A percentile compares a stretch with the other conserved stretches of the same genome.
These are phyloP conservation scores for Stipa capillata DNA, from an alignment of 176 grass and related monocot genomes.

Conservation along the genomic window DNA sequence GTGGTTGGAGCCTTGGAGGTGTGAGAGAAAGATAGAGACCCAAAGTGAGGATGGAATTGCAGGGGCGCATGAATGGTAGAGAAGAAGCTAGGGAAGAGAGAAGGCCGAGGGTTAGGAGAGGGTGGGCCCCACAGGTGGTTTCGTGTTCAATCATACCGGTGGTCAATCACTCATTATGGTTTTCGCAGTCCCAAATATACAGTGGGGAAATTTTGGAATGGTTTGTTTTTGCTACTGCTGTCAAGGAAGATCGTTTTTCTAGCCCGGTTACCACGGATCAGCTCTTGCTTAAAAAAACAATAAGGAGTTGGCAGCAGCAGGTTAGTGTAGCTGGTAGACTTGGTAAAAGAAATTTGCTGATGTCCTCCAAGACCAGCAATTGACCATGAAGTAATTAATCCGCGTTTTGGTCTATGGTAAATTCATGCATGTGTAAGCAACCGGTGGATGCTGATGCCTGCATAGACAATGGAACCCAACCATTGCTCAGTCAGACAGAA, in stretches of 20 bases:
- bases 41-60: no score
- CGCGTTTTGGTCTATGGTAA: background rate
- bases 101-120: no score
- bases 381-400: background rate
- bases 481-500: background rate
- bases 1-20: no score
- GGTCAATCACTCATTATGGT: no score
- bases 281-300: background rate
- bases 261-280: background rate
- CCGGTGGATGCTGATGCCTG: background rate
- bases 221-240: background rate
- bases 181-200: no score
- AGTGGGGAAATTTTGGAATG: no score
- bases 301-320: background rate
- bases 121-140: no score
- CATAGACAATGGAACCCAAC: background rate
- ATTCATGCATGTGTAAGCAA: background rate
- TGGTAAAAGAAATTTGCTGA: background rate
- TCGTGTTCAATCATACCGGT: no score
- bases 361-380: background rate
- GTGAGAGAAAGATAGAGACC: no score
- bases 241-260: background rate
- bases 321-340: background rate
- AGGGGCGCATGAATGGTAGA: no score
- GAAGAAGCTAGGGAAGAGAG: no score